Conservation (phyloP, 2,329 filamentous ascomycete genomes). For the Cadophora gregata region DNA sequence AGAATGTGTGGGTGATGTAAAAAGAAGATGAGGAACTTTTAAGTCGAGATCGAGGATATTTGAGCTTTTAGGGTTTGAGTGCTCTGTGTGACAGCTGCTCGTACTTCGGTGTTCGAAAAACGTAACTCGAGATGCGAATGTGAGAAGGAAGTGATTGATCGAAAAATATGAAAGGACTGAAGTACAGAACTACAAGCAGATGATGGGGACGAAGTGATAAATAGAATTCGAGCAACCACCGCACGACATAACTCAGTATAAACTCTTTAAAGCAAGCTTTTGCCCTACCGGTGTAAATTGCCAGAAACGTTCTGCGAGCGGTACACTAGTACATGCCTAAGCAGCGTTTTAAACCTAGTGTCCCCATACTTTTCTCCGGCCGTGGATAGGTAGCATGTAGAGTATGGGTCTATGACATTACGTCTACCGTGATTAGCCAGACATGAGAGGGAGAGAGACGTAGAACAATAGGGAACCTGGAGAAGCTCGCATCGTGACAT, state of each 20-base stretch:
- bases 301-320: not conserved
- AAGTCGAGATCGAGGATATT: not conserved
- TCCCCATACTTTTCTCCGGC: not conserved
- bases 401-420: not conserved
- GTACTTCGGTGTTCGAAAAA: not conserved
- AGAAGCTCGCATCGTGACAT: not conserved
- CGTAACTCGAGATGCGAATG: not conserved
- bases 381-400: not conserved
- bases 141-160: not conserved
- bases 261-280: not conserved
- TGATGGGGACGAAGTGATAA: not conserved
- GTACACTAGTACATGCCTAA: not conserved
- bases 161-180: not conserved
- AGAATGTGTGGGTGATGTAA: not conserved
- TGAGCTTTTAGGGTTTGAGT: not conserved
- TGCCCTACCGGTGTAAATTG: slow-evolving; percentile 10
- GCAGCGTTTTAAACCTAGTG: not conserved
- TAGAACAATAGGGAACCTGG: not conserved
- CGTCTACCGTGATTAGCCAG: slow-evolving; percentile 5
- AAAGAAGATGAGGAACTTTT: not conserved
- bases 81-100: not conserved
- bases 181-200: not conserved
- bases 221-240: not conserved
- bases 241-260: not conserved
- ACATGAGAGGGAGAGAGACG: not conserved